Evolutionary conservation across 192 early-diverging fungal species (phyloP), one percentile per base, ranked within the genome.

Genomic region (Coemansia biformis): DNA sequence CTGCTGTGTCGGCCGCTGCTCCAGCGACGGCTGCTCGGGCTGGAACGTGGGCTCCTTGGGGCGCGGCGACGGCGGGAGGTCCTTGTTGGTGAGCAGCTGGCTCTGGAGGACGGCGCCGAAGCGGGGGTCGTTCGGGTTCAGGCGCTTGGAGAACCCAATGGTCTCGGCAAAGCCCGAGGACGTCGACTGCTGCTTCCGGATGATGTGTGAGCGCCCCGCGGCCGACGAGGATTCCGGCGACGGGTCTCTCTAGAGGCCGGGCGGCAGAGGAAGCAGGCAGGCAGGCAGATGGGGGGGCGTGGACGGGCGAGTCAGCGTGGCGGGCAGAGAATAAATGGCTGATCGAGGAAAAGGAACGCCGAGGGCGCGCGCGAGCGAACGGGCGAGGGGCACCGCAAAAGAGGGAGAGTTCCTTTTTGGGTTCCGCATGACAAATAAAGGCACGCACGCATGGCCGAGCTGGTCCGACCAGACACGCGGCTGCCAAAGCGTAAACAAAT

Each of bases 121-220:
- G 47, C 59, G 59, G 44, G 42, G 45, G 37, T 73, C 69, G 49
- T 24, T 54, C 39, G 48, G 44, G 41, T 58, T 49, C 33, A 61
- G 42, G 30, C 63, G 57, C 46, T 59, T 64, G 14, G 69, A 41
- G 19, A 72, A 60, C 3, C 67, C 67, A 49, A 63, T 49, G 46
- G 43, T 63, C 8, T 71, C 67, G 22, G 57, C 56, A 52, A 71
- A 59, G 5, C 69, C 69, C 4, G 69, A 64, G 15, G 68, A 66
- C 6, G 69, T 51, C 16, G 69, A 73, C 69, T 65, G 69, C 50
- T 73, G 69, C 54, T 66, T 73, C 36, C 63, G 59, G 30, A 73
- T 44, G 54, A 52, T 48, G 39, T 66, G 62, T 13, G 60, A 48
- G 19, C 44, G 57, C 16, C 36, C 22, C 15, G 43, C 40, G 2